phyloP scores from a whole-genome alignment of 768 basidiomycete species.

The Chalciporus chontae region DNA sequence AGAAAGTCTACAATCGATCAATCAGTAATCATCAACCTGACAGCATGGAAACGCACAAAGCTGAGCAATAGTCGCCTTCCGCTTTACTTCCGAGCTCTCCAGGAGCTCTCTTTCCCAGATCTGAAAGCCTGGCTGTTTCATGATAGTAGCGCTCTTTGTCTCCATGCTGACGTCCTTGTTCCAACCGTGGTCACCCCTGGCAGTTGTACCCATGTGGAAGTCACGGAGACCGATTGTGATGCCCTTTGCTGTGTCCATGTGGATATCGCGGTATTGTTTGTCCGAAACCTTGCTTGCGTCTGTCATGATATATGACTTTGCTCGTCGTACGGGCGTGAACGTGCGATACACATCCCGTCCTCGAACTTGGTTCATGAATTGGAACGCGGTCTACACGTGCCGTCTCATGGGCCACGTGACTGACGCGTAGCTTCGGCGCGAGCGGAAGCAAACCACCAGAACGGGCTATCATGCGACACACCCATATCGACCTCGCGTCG shows the following conservation, averaged over 20 bases:
- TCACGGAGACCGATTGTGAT: slow-evolving; percentile 44
- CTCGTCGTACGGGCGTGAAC: background rate
- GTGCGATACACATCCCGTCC: background rate
- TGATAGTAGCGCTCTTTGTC: slow-evolving; percentile 40
- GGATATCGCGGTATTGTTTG: slow-evolving; percentile 50
- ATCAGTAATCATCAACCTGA: slow-evolving; percentile 9
- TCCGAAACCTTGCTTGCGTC: slow-evolving; percentile 12
- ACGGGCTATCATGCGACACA: slow-evolving; percentile 22
- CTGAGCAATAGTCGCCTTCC: slow-evolving; percentile 96
- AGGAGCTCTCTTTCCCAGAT: slow-evolving; percentile 86
- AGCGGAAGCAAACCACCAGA: background rate
- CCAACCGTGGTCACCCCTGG: slow-evolving; percentile 45
- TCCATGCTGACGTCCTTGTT: slow-evolving; percentile 66
- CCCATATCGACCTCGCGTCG: slow-evolving; percentile 60
- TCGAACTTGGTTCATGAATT: background rate
- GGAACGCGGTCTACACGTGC: slow-evolving; percentile 9
- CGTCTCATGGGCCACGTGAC: slow-evolving; percentile 21
- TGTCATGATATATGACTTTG: slow-evolving; percentile 8
- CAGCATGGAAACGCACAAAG: slow-evolving; percentile 60
- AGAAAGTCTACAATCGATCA: slow-evolving; percentile 67
- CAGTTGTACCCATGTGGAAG: slow-evolving; percentile 65
- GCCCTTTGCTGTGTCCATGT: slow-evolving; percentile 79
- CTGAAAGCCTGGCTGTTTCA: slow-evolving; percentile 52
- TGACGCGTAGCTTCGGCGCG: too few relatives aligned
- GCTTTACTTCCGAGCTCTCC: slow-evolving; percentile 81